Conservation (phyloP, 106 monocot species). For the Chionographis japonica region DNA sequence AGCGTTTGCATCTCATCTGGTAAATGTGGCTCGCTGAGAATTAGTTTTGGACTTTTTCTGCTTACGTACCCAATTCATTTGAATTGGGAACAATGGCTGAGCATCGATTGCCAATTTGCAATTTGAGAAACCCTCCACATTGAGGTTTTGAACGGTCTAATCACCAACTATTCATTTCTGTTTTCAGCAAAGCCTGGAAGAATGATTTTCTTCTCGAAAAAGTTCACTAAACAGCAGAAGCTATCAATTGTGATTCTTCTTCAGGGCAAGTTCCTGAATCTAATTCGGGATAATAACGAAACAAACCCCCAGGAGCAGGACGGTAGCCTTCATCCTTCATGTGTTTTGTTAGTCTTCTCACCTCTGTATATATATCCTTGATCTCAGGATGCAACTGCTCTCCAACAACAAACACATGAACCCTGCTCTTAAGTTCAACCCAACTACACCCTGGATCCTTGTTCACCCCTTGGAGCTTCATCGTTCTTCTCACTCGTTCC, state of each 20-base stretch:
- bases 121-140: too few relatives aligned
- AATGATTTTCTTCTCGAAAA: too few relatives aligned
- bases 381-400: slow-evolving; percentile 51
- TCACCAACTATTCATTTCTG: too few relatives aligned
- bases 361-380: slow-evolving; percentile 24
- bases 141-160: too few relatives aligned
- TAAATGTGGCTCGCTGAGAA: too few relatives aligned
- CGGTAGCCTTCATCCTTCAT: slow-evolving; percentile 48
- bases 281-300: slow-evolving; percentile 2
- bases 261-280: slow-evolving; percentile 2
- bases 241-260: slow-evolving; percentile 14
- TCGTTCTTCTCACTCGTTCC: slow-evolving; percentile 46
- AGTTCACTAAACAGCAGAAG: slow-evolving; percentile 7
- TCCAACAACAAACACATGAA: slow-evolving; percentile 55
- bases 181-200: too few relatives aligned
- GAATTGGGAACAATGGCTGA: too few relatives aligned
- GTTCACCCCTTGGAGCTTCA: slow-evolving; percentile 46
- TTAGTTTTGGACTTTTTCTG: too few relatives aligned
- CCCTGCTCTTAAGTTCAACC: slow-evolving; percentile 54
- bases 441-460: slow-evolving; percentile 82
- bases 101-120: too few relatives aligned
- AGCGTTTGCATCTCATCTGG: too few relatives aligned
- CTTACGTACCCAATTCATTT: too few relatives aligned
- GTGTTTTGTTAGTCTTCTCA: slow-evolving; percentile 33
- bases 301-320: not conserved